phyloP scores from a whole-genome alignment of 768 basidiomycete species.

The Leccinum sublutescens region DNA sequence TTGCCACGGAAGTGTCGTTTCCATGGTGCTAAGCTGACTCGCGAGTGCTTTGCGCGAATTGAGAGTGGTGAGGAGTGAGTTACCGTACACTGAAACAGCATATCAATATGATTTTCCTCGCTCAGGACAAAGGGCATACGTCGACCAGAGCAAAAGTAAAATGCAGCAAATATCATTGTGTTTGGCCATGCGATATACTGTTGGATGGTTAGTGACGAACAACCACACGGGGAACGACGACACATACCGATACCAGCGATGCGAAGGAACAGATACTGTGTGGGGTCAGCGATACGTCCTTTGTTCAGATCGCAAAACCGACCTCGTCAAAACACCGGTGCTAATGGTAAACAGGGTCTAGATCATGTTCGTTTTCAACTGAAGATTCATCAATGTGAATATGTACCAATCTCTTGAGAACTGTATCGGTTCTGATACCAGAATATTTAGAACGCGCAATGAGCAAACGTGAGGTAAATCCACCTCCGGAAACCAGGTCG shows the following conservation, averaged over 20 bases:
- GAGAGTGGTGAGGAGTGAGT: slow-evolving; percentile 58
- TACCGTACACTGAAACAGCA: slow-evolving; percentile 44
- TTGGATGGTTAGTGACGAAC: not conserved
- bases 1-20: slow-evolving; percentile 18
- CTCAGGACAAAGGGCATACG: slow-evolving; percentile 37
- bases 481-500: slow-evolving; percentile 52
- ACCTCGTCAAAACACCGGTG: slow-evolving; percentile 35
- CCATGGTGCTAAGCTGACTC: slow-evolving; percentile 3
- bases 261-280: slow-evolving; percentile 49
- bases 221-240: not conserved
- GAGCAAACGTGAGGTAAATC: not conserved
- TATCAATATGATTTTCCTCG: not conserved
- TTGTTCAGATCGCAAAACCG: not conserved
- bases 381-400: not conserved
- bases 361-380: not conserved
- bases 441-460: not conserved
- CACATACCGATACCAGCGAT: slow-evolving; percentile 49
- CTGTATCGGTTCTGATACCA: slow-evolving; percentile 40
- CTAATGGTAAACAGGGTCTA: slow-evolving; percentile 56
- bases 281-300: slow-evolving; percentile 4
- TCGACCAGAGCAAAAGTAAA: slow-evolving; percentile 60
- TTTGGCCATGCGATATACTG: slow-evolving; percentile 48
- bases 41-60: slow-evolving; percentile 54
- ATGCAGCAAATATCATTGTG: slow-evolving; percentile 56
- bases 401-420: slow-evolving; percentile 45